Evolutionary conservation across 805 yeast species (phyloP).

Genomic region (Metschnikowia orientalis): DNA sequence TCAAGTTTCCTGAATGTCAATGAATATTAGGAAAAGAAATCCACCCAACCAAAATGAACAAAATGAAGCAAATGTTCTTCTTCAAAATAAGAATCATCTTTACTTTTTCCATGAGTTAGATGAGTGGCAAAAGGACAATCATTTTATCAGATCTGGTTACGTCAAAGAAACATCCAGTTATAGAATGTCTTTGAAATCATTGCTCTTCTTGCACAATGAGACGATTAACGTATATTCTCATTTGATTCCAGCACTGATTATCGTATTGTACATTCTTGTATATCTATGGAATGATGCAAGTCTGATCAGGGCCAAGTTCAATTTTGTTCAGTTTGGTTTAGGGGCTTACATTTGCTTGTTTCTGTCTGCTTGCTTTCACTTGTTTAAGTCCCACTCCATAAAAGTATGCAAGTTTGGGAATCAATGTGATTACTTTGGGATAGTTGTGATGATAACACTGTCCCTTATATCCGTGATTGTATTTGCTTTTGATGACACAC

Average conservation of each 20-base stretch:
- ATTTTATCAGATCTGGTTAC: conserved; percentile 60
- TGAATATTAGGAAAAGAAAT: too few relatives aligned
- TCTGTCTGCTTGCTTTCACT: conserved; percentile 64
- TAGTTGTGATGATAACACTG: conserved; percentile 57
- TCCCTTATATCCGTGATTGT: conserved; percentile 27
- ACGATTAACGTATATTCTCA: conserved; percentile 70
- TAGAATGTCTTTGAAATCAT: conserved; percentile 42
- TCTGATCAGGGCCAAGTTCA: conserved; percentile 40
- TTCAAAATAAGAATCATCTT: conserved; percentile 2
- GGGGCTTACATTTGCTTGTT: conserved; percentile 60
- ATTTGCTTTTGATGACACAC: conserved; percentile 44
- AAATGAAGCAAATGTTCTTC: too few relatives aligned
- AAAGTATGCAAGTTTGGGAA: conserved; percentile 54
- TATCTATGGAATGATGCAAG: not conserved
- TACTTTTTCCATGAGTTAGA: conserved; percentile 54
- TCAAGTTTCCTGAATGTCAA: too few relatives aligned
- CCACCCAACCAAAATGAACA: too few relatives aligned
- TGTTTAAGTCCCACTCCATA: conserved; percentile 62
- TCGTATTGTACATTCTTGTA: conserved; percentile 16
- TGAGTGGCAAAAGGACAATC: conserved; percentile 73
- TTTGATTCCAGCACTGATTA: conserved; percentile 40
- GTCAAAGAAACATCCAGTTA: conserved; percentile 52
- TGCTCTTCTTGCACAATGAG: conserved; percentile 63
- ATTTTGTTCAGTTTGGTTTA: conserved; percentile 49
- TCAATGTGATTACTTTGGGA: conserved; percentile 72